Percentiles rank a stretch among this genome's conserved stretches.
These are phyloP conservation scores for Naematelia aurantialba DNA, from an alignment of 768 basidiomycete genomes.

Conservation along the genomic window DNA sequence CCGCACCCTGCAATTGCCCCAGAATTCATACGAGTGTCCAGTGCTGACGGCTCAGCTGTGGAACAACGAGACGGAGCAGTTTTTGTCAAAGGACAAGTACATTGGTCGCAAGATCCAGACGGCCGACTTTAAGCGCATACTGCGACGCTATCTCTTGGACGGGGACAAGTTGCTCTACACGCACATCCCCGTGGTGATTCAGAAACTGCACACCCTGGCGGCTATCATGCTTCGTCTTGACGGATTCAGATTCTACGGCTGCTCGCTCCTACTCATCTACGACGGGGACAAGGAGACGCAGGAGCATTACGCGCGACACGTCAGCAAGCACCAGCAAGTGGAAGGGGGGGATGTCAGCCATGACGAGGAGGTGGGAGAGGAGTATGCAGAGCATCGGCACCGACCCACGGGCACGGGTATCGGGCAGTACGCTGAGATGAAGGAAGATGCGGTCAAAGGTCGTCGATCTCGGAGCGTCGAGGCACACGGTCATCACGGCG, in stretches of 20 bases:
- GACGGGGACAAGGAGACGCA: constrained; percentile 90
- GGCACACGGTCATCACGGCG: constrained; percentile 9
- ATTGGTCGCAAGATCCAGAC: constrained; percentile 83
- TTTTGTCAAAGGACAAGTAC: constrained; percentile 93
- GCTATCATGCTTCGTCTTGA: constrained; percentile 81
- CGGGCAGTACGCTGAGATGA: background rate
- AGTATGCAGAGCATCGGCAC: constrained; percentile 32
- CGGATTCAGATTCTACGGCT: constrained; percentile 98
- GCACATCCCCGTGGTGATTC: constrained; percentile 85
- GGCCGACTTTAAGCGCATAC: constrained; percentile 75
- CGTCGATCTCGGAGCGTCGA: constrained; percentile 40
- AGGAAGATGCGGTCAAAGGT: background rate
- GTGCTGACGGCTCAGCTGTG: constrained; percentile 64
- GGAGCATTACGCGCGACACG: constrained; percentile 53
- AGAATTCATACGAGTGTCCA: too few relatives aligned
- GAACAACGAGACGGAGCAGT: constrained; percentile 78
- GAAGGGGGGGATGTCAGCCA: constrained; percentile 26
- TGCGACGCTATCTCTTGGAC: constrained; percentile 78
- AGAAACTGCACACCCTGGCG: constrained; percentile 90
- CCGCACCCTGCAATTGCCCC: too few relatives aligned
- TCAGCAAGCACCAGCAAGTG: constrained; percentile 1
- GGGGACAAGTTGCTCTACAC: constrained; percentile 78
- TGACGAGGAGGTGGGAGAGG: constrained; percentile 16
- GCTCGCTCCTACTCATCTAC: constrained; percentile 92
- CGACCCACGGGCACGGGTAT: constrained; percentile 11